These are phyloP conservation scores for Neurospora sp. DNA, from an alignment of 495 filamentous ascomycete species.

Conservation along the genomic window DNA sequence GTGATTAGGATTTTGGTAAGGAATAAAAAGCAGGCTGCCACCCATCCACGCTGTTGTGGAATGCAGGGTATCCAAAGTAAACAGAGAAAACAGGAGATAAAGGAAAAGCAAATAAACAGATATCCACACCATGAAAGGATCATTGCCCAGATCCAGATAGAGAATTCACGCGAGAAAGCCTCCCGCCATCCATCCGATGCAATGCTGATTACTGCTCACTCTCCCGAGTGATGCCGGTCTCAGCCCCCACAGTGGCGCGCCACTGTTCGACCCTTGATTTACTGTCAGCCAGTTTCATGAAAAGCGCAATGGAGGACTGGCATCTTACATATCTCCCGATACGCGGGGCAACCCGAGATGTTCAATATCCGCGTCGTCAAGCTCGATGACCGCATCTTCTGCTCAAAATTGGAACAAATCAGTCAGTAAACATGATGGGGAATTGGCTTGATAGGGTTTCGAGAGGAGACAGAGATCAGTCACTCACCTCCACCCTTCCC, in stretches of 20 bases:
- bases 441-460: neutral
- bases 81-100: neutral
- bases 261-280: conserved; percentile 7
- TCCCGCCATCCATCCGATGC: neutral
- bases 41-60: neutral
- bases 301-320: neutral
- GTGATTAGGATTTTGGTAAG: neutral
- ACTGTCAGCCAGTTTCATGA: neutral
- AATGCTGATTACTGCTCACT: neutral
- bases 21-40: neutral
- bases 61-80: neutral
- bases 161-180: neutral
- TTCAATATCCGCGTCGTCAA: conserved; percentile 1
- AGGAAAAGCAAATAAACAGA: neutral
- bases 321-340: neutral
- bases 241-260: neutral
- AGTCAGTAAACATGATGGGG: neutral
- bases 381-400: neutral
- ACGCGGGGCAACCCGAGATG: conserved; percentile 3
- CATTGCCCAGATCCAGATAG: no score
- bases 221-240: neutral
- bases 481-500: neutral
- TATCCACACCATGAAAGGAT: neutral
- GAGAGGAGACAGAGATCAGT: neutral
- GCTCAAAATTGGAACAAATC: neutral